Base-by-base conservation (phyloP, 345 rosid genomes). In the Lepidium sativum region DNA sequence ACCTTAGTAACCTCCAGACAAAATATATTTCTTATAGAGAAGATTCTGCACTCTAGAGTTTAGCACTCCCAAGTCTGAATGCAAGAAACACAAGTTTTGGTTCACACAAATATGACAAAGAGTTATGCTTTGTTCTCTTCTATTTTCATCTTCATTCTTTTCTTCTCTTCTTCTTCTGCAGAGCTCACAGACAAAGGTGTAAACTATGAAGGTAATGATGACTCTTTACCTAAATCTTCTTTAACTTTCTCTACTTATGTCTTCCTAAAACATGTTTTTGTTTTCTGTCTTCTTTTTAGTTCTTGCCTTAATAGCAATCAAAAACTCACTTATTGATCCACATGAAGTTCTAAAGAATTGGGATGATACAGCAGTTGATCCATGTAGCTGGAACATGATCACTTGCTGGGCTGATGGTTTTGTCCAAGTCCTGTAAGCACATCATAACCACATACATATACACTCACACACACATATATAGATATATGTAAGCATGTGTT, bases 341-440 rank as follows among this genome's bases (percentile, higher is more conserved):
- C 86, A 70, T 69, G 74, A 73, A 27, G 83, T 86, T 68, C 82
- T 94, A 34, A 67, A 54, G 57, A 80, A 72, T 43, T 94, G 96
- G 96, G 97, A 94, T 78, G 83, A 58, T 4, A 78, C 68, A 67
- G 81, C 88, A 49, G 96, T 83, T 65, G 96, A 88, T 84, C 96
- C 97, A 62, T 94, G 99, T 74, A 81, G 77, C 72, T 94, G 99
- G 99, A 54, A 56, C 59, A 79, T 81, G 91, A 65, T 94, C 68
- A 63, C 82, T 51, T 94, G 99, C 20, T 81, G 88, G 59, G 3
- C 77, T 40, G 97, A 86, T 76, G 79, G 80, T 64, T 74, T 83
- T 15, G 92, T 90, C 71, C 49, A 44, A 72, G 73, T 58, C 72
- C 67, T 94, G 99, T 94, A 86, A 90, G 97, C 66, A 70, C n/a